These are phyloP conservation scores for Cinnamomum micranthum DNA, from an alignment of 164 flowering plant species.

Conservation along the genomic window DNA sequence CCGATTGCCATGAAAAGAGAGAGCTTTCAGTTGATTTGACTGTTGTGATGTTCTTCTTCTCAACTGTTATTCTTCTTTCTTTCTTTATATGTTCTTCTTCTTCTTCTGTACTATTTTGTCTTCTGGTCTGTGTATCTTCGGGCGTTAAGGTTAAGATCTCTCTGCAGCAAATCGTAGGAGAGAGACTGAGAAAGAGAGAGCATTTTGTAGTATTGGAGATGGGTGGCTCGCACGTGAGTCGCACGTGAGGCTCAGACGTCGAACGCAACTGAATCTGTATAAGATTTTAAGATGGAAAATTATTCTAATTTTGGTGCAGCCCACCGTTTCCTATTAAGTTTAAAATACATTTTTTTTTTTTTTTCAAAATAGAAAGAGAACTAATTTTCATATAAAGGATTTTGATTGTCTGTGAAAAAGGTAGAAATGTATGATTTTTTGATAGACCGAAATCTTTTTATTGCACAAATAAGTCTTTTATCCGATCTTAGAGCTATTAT, in stretches of 20 bases:
- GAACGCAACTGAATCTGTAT: no score
- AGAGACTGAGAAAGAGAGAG: neutral
- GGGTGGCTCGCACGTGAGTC: neutral
- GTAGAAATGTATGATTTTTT: no score
- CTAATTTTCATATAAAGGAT: no score
- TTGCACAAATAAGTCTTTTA: no score
- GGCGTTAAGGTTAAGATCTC: neutral
- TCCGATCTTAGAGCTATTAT: no score
- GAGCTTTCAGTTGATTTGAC: neutral
- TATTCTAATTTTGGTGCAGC: no score
- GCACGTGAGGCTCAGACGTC: neutral
- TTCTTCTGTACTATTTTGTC: neutral
- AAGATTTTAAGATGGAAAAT: no score
- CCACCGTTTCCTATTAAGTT: no score
- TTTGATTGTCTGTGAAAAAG: no score
- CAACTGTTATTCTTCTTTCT: neutral
- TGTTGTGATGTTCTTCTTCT: neutral
- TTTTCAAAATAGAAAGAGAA: no score
- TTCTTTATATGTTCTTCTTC: neutral
- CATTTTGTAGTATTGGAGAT: neutral
- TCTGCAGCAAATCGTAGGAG: neutral
- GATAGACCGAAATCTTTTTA: no score
- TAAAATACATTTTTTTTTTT: no score
- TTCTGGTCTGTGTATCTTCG: neutral
- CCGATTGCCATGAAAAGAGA: conserved; percentile 29